Evolutionary conservation across 768 basidiomycete genomes (phyloP), one percentile per base, ranked within the genome.

Genomic region (Tylopilus balloui): DNA sequence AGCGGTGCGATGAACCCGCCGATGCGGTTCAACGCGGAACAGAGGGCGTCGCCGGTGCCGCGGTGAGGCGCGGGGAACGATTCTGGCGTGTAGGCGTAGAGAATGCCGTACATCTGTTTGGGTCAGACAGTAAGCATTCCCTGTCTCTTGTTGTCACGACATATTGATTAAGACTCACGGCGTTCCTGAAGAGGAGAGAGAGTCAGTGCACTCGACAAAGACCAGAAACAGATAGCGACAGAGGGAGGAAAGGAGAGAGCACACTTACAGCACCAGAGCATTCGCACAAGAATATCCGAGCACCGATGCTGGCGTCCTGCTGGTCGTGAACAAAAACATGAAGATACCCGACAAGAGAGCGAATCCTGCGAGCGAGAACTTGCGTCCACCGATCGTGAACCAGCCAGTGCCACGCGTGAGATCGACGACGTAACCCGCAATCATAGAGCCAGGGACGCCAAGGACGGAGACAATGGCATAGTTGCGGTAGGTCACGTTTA

Each of bases 81-180:
- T 57, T 81, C 79, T 1, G 80, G 80, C 8, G 80, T 81, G 55
- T 79, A 80, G 2, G 78, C 78, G 45, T 75, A 81, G 13, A 79
- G 66, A 10, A 78, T 71, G 10, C 76, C 78, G 50, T 78, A 78
- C 75, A 77, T 75, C 73, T 65, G 21, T 45, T 21, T 41, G 10
- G 3, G 25, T 28, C n/a, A 2, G 24, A n/a, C n/a, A n/a, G 35
- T 42, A 13, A 52, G 24, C 35, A 24, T 10, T 3, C 11, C 14
- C 9, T 10, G 6, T 43, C 23, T 35, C 25, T 29, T 47, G 17
- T 49, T 9, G 6, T n/a, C n/a, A n/a, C n/a, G 34, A 5, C 43
- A 35, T n/a, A 23, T 35, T 15, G 24, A 47, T 29, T 10, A 6
- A 4, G 12, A 53, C 55, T 55, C 42, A 74, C 73, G 24, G 74